Conservation (phyloP, 2,329 filamentous ascomycete species). For the Fonsecaea monophora region DNA sequence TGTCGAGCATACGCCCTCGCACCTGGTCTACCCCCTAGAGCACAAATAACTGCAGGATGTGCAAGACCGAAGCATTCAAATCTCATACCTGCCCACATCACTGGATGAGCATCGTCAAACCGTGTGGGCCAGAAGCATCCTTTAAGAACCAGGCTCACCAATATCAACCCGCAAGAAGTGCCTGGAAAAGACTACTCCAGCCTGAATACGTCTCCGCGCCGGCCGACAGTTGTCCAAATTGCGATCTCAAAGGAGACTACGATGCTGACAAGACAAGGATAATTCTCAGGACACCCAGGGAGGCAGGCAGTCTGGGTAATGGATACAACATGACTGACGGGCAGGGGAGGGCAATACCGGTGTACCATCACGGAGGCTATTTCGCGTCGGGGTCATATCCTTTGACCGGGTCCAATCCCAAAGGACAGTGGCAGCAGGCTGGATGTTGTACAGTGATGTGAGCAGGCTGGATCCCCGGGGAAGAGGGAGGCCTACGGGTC, state of each 20-base stretch:
- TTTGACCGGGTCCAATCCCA: conserved; percentile 5
- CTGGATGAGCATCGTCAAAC: conserved; percentile 56
- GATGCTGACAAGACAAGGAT: conserved; percentile 44
- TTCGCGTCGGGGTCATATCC: conserved; percentile 2
- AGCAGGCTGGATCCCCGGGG: background rate
- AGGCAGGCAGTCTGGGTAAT: conserved; percentile 30
- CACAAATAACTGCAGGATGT: conserved; percentile 49
- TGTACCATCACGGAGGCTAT: conserved; percentile 6
- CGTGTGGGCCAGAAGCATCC: conserved; percentile 47
- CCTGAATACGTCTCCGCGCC: conserved; percentile 35
- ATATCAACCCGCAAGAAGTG: conserved; percentile 35
- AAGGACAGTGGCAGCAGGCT: conserved; percentile 13
- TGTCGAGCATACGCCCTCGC: background rate
- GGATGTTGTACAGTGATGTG: conserved; percentile 28
- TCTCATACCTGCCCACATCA: conserved; percentile 56
- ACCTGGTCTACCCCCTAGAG: background rate
- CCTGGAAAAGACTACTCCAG: conserved; percentile 14
- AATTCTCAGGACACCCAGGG: conserved; percentile 31
- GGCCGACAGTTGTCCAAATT: conserved; percentile 43
- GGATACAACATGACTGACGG: conserved; percentile 36
- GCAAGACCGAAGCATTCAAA: conserved; percentile 53
- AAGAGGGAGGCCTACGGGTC: background rate
- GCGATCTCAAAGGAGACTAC: conserved; percentile 44
- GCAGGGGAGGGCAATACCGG: conserved; percentile 23
- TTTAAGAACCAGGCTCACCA: conserved; percentile 33